Evolutionary conservation across 1,139 yeast genomes (phyloP), one percentile per base, ranked within the genome.

Genomic region (Spencermartinsiella ligniputridi): DNA sequence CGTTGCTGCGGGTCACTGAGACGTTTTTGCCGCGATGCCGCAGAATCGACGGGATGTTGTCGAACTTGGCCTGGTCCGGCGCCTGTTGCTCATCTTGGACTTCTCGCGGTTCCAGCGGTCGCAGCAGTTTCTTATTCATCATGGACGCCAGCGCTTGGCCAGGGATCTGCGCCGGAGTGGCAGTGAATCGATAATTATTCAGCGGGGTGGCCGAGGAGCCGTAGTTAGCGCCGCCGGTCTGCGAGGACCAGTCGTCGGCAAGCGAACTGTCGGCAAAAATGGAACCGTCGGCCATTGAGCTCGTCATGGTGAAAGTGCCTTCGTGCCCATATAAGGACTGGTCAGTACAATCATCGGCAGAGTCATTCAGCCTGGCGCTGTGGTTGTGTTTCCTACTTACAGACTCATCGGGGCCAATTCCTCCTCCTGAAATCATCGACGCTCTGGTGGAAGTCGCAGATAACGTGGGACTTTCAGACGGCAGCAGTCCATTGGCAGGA

Each of bases 41-140:
- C 50, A 92, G 69, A 22, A 89, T 83, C 8, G 82, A 74, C 2
- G 94, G 81, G 47, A 92, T 68, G 47, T 83, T 79, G 44, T 81
- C 85, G 46, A 75, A 68, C 41, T 61, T 65, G 33, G 64, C 57
- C 54, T 66, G 56, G 20, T 64, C 68, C 2, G 70, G 68, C 18
- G 67, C 53, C 15, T 27, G 32, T 5, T 27, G 32, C 5, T 27
- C 32, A 9, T 6, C 32, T n/a, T 27, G 32, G 5, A 27, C 32
- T 24, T 69, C 73, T 16, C 74, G 61, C 3, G 74, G 74, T 24
- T 69, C 71, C 27, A 70, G 49, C 1, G 72, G 72, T 38, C 55
- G 52, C 49, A 67, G 71, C 24, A 68, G 54, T 15, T 62, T 55
- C 17, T 55, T 56, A 11, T 55, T 53, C 21, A 45, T 41, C 5